phyloP scores from a whole-genome alignment of 1,284 basidiomycete genomes.

The Cutaneotrichosporon sp. region DNA sequence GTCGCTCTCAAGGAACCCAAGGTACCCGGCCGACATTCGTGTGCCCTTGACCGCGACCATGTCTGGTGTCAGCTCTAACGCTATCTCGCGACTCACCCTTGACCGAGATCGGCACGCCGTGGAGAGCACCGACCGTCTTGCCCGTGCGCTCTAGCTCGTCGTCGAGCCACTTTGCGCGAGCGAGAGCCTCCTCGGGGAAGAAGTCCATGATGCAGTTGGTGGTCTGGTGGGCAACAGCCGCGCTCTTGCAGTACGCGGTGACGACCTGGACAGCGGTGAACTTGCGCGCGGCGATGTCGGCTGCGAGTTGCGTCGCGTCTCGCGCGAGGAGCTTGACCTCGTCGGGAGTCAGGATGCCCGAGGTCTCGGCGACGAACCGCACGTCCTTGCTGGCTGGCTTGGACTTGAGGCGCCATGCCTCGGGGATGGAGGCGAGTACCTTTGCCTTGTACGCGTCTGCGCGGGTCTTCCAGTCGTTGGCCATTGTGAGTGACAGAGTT shows the following conservation, averaged over 20 bases:
- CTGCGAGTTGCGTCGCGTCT: constrained; percentile 45
- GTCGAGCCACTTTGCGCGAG: constrained; percentile 62
- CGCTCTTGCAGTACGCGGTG: constrained; percentile 34
- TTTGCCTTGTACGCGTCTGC: constrained; percentile 16
- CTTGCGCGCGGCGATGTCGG: constrained; percentile 35
- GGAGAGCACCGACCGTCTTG: constrained; percentile 60
- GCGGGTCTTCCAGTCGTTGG: constrained; percentile 20
- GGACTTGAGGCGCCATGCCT: constrained; percentile 20
- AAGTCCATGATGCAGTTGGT: constrained; percentile 70
- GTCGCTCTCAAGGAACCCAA: constrained; percentile 22
- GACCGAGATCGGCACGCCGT: constrained; percentile 64
- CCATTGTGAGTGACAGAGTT: constrained; percentile 10
- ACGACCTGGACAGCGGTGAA: constrained; percentile 35
- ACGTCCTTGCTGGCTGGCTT: constrained; percentile 13
- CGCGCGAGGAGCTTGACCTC: constrained; percentile 37
- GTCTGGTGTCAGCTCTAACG: constrained; percentile 32
- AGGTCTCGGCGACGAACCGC: constrained; percentile 20
- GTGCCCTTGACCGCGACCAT: constrained; percentile 52
- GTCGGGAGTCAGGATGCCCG: constrained; percentile 25
- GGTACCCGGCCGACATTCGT: constrained; percentile 28
- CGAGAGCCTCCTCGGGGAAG: constrained; percentile 63
- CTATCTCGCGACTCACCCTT: constrained; percentile 48
- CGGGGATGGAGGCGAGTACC: constrained; percentile 19
- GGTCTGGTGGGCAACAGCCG: constrained; percentile 43
- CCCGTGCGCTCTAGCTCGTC: constrained; percentile 58